phyloP scores from a whole-genome alignment of 148 eudicot genomes.

The Amaranthus cruentus region DNA sequence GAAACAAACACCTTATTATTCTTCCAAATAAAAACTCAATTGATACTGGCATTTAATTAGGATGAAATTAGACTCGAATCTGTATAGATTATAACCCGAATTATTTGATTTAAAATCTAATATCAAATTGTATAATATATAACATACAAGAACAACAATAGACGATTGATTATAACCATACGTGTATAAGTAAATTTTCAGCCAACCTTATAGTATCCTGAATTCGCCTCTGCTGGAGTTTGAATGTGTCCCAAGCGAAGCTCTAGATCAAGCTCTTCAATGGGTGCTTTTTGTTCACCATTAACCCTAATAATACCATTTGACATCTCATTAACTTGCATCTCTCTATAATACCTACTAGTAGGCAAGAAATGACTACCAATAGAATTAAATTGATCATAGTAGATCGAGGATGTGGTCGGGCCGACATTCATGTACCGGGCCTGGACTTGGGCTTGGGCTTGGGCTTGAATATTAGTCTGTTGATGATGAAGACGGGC shows the following conservation, averaged over 20 bases:
- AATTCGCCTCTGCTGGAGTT: not conserved
- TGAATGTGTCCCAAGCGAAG: conserved; percentile 23
- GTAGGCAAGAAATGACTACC: not conserved
- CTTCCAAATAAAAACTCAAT: not conserved
- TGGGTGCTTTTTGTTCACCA: conserved; percentile 1
- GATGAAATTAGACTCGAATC: no score
- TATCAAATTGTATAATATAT: no score
- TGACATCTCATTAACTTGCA: conserved; percentile 11
- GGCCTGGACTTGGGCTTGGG: conserved; percentile 10
- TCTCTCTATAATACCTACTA: not conserved
- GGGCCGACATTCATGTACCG: no score
- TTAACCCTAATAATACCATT: conserved; percentile 2
- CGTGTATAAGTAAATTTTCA: no score
- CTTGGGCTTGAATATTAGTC: conserved; percentile 8
- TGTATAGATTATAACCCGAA: no score
- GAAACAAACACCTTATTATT: not conserved
- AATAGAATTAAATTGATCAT: conserved; percentile 7
- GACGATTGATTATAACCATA: no score
- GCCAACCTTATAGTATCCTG: no score
- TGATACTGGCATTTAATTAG: no score
- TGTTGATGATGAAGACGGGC: conserved; percentile 35
- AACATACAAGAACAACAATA: no score
- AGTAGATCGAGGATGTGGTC: not conserved
- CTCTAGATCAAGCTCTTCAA: conserved; percentile 31
- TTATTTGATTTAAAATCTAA: no score